Base-by-base conservation (phyloP, 441 rosid genomes). In the Populus hybrid region DNA sequence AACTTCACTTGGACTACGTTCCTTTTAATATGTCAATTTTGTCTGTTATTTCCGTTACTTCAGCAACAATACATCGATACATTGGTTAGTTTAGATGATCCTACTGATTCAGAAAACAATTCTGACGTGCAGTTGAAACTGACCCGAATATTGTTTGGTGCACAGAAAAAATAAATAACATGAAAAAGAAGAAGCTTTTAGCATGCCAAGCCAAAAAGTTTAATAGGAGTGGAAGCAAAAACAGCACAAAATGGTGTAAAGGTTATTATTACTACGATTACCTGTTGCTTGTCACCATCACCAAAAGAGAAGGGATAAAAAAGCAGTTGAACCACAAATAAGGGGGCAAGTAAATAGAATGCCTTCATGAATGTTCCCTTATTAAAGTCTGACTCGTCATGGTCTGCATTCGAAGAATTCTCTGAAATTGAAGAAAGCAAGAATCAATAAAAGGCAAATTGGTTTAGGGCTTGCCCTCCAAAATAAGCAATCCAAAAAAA, bases 241-340 rank as follows among this genome's bases (percentile, higher is more conserved):
- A 46, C 57, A 46, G 57, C 57, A 46, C 6, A 46, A 46, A 46
- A 46, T 46, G 16, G 19, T 4, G 57, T 6, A 19, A 57, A 2
- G 64, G 24, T 7, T 5, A 18, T n/a, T 57, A 19, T 57, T 57
- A n/a, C 9, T 5, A 2, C 19, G 6, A 21, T 77, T 83, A 86
- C 98, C 89, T 90, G 89, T 77, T 90, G 85, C 80, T 88, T 86
- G 6, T 88, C 95, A 80, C 70, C 81, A 69, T 88, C 40, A 76
- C 85, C 85, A 78, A 86, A 88, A 18, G 93, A 78, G 69, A 87
- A 87, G 57, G 86, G 74, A 61, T 84, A 83, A 42, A 91, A 80
- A 76, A 91, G 84, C 68, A 89, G 30, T 6, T 81, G 92, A 81
- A 91, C 78, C 75, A 88, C 87, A 10, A 92, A 71, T n/a, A 92